A percentile compares a stretch with the other conserved stretches of the same genome.
These are phyloP conservation scores for Phytopythium oedochilum DNA, from an alignment of 352 stramenopile species.

Conservation along the genomic window DNA sequence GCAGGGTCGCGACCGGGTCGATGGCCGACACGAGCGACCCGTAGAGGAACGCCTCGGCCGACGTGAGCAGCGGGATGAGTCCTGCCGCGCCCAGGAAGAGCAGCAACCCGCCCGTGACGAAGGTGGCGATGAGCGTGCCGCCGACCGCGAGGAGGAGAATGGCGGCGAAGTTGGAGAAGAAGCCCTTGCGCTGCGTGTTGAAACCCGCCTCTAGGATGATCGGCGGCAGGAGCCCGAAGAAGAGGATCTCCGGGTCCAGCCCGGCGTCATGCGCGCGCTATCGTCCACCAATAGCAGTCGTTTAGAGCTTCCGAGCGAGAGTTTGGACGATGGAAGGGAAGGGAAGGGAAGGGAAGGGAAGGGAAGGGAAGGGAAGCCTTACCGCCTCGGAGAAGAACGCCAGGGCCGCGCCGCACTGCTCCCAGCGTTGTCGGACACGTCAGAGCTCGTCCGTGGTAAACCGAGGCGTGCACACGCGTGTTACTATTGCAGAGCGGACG, in stretches of 20 bases:
- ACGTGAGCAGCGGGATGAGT: constrained; percentile 59
- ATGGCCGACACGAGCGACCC: constrained; percentile 90
- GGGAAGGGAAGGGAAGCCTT: neutral
- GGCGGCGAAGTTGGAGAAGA: constrained; percentile 44
- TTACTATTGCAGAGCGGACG: too few relatives aligned
- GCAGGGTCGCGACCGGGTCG: constrained; percentile 88
- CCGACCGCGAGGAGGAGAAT: constrained; percentile 41
- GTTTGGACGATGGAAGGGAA: neutral
- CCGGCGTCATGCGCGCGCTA: constrained; percentile 38
- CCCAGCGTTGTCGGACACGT: neutral
- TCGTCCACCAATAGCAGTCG: neutral
- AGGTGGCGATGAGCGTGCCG: constrained; percentile 44
- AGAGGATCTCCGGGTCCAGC: constrained; percentile 58
- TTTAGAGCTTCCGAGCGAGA: neutral
- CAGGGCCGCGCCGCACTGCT: constrained; percentile 35
- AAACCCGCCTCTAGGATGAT: constrained; percentile 69
- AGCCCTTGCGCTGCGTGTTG: constrained; percentile 57
- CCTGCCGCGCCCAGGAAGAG: constrained; percentile 35
- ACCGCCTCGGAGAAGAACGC: constrained; percentile 35
- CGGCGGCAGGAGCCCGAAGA: constrained; percentile 50
- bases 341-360: too few relatives aligned
- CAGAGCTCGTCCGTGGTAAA: too few relatives aligned
- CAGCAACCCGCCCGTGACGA: constrained; percentile 42
- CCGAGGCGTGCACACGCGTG: too few relatives aligned
- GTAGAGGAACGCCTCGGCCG: constrained; percentile 87